Percentiles rank a stretch among this genome's conserved stretches.
phyloP scores from a whole-genome alignment of 352 stramenopile species.

The Pythium biforme region DNA sequence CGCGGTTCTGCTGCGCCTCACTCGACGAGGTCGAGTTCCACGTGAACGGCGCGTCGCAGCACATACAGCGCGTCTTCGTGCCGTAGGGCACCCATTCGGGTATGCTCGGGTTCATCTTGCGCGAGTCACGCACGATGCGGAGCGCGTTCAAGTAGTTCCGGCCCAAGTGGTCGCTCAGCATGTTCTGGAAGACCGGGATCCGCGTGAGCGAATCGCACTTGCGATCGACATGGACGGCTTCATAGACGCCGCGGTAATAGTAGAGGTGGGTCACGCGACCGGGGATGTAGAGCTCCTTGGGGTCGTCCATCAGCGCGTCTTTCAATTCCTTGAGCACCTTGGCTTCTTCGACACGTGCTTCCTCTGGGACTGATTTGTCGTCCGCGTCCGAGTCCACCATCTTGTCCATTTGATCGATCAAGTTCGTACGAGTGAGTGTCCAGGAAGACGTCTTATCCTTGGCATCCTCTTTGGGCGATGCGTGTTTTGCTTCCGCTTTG shows the following conservation, averaged over 20 bases:
- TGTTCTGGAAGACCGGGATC: constrained; percentile 85
- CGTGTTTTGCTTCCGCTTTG: constrained; percentile 21
- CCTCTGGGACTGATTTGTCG: constrained; percentile 31
- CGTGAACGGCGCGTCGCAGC: constrained; percentile 85
- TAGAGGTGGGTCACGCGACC: constrained; percentile 77
- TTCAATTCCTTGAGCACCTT: constrained; percentile 56
- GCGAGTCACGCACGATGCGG: constrained; percentile 72
- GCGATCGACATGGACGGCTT: constrained; percentile 78
- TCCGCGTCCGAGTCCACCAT: constrained; percentile 31
- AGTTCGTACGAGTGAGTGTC: constrained; percentile 69
- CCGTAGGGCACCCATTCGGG: constrained; percentile 78
- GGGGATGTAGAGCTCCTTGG: constrained; percentile 78
- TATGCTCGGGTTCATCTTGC: constrained; percentile 49
- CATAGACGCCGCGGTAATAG: constrained; percentile 77
- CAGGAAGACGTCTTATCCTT: constrained; percentile 52
- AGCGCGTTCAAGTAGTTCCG: constrained; percentile 79
- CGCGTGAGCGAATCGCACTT: constrained; percentile 68
- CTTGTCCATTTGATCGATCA: constrained; percentile 79
- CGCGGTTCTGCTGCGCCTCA: constrained; percentile 84
- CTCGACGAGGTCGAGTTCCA: constrained; percentile 90
- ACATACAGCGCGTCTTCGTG: constrained; percentile 86
- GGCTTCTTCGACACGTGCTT: constrained; percentile 48
- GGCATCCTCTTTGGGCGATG: constrained; percentile 1
- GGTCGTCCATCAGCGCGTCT: constrained; percentile 50
- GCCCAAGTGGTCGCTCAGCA: constrained; percentile 82